A percentile compares a stretch with the other conserved stretches of the same genome.
Conservation (phyloP, 805 yeast genomes). For the Kurtzmaniella fragi region DNA sequence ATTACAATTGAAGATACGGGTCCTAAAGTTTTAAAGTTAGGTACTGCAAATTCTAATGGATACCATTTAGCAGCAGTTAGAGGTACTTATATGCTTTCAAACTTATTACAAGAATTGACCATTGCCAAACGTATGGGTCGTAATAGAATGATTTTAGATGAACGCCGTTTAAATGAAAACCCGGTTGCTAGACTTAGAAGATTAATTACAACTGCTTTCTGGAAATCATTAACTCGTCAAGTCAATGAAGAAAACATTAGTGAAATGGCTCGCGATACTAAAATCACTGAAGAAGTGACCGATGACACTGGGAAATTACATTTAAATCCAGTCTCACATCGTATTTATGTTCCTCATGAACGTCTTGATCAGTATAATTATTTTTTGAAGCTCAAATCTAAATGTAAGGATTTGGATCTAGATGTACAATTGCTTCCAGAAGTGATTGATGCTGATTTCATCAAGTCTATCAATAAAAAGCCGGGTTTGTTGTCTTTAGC, state of each 20-base stretch:
- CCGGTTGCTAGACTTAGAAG: slow-evolving; percentile 77
- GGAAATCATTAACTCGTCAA: slow-evolving; percentile 73
- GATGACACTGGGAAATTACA: slow-evolving; percentile 27
- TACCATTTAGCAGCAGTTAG: slow-evolving; percentile 65
- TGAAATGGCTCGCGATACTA: slow-evolving; percentile 73
- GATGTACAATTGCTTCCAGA: slow-evolving; percentile 77
- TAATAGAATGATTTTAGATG: slow-evolving; percentile 74
- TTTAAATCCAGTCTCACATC: slow-evolving; percentile 52
- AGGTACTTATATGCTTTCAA: slow-evolving; percentile 87
- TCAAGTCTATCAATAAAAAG: slow-evolving; percentile 66
- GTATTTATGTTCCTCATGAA: slow-evolving; percentile 71
- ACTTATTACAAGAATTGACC: slow-evolving; percentile 81
- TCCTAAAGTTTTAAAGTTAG: slow-evolving; percentile 24
- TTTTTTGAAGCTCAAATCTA: slow-evolving; percentile 48
- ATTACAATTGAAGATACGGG: slow-evolving; percentile 36
- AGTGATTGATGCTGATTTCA: slow-evolving; percentile 69
- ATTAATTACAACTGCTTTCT: slow-evolving; percentile 69
- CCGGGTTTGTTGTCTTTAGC: slow-evolving; percentile 89
- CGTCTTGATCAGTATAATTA: slow-evolving; percentile 71
- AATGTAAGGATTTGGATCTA: slow-evolving; percentile 52
- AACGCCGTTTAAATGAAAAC: slow-evolving; percentile 77
- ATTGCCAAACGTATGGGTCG: slow-evolving; percentile 80
- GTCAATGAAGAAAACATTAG: slow-evolving; percentile 58
- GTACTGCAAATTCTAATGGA: slow-evolving; percentile 83
- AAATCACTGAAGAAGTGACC: slow-evolving; percentile 49